Evolutionary conservation across 2,329 filamentous ascomycete genomes (phyloP).

Genomic region (Graphium sp.): DNA sequence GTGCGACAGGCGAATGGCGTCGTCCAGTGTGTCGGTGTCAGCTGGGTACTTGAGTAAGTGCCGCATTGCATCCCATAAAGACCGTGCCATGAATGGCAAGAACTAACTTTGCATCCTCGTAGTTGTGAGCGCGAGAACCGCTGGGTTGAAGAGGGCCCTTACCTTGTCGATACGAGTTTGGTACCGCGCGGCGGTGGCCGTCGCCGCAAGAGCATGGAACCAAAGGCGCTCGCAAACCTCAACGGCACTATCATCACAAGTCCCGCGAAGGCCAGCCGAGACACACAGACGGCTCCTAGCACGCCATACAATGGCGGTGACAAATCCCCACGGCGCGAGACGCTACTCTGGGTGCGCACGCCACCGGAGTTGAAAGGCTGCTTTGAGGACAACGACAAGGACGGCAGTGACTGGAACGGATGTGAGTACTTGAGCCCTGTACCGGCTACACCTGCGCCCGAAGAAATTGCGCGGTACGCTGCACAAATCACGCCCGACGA

Average conservation of each 20-base stretch:
- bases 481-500: conserved; percentile 29
- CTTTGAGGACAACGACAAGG: conserved; percentile 19
- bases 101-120: conserved; percentile 10
- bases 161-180: conserved; percentile 49
- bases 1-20: conserved; percentile 54
- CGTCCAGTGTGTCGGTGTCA: conserved; percentile 73
- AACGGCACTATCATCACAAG: conserved; percentile 44
- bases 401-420: conserved; percentile 20
- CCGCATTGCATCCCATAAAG: neutral
- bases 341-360: conserved; percentile 35
- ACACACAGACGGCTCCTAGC: conserved; percentile 20
- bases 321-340: conserved; percentile 32
- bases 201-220: conserved; percentile 70
- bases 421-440: conserved; percentile 33
- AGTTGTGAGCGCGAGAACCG: conserved; percentile 62
- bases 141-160: conserved; percentile 59
- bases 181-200: conserved; percentile 54
- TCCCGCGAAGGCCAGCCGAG: conserved; percentile 14
- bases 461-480: conserved; percentile 33
- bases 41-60: conserved; percentile 76
- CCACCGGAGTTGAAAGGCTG: conserved; percentile 26
- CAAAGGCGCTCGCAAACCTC: conserved; percentile 48
- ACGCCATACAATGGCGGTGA: conserved; percentile 34
- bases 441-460: conserved; percentile 40
- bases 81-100: conserved; percentile 1